phyloP scores from a whole-genome alignment of 2,329 filamentous ascomycete species.

The Botrytis sinoallii region DNA sequence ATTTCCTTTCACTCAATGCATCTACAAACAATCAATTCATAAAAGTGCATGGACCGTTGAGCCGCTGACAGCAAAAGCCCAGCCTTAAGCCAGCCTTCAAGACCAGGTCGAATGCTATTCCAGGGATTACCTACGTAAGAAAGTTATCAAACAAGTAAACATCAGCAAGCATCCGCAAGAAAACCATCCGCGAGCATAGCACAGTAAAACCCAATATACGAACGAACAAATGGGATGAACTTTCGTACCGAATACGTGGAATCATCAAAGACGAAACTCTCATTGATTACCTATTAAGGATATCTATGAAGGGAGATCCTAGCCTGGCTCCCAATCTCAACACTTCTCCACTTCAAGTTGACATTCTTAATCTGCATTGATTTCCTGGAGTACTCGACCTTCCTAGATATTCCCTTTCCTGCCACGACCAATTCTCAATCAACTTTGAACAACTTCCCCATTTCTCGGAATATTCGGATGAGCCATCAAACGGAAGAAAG shows the following conservation, averaged over 20 bases:
- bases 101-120: background rate
- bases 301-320: background rate
- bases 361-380: conserved; percentile 1
- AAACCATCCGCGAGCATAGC: background rate
- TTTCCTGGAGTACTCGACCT: background rate
- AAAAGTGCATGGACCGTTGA: background rate
- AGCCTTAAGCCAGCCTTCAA: background rate
- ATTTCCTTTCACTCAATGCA: background rate
- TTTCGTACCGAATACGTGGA: background rate
- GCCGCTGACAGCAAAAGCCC: background rate
- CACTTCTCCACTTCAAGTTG: background rate
- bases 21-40: background rate
- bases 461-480: background rate
- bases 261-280: background rate
- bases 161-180: background rate
- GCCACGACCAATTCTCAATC: background rate
- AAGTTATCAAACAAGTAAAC: background rate
- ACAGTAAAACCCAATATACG: background rate
- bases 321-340: background rate
- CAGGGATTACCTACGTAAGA: conserved; percentile 7
- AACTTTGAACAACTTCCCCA: background rate
- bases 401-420: background rate
- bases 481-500: background rate
- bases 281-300: background rate
- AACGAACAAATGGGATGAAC: background rate